Evolutionary conservation across 2,329 filamentous ascomycete genomes (phyloP), one percentile per base, ranked within the genome.

Genomic region (Berkeleyomyces rouxiae): DNA sequence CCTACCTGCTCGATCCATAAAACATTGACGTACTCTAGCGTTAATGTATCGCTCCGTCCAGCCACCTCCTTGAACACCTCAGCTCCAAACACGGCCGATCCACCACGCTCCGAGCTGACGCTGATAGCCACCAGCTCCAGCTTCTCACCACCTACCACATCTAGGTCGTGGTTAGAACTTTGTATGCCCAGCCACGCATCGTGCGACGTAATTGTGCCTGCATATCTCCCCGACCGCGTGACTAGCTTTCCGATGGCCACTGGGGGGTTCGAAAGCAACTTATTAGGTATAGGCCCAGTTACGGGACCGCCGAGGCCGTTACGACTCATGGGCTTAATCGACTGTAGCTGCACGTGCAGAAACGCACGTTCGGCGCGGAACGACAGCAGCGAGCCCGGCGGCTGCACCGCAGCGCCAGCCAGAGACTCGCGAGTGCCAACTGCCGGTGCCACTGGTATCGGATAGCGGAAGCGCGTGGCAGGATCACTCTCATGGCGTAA

Each of bases 1-100:
- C 74, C 74, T 23, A 77, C 75, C 33, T 74, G 69, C 69, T 77
- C 75, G 16, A 77, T 72, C 75, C 75, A 77, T 40, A 77, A 66
- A 46, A 77, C 75, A 37, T 77, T 77, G 16, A 77, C 73, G 67
- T 77, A 74, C 63, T 78, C 75, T 37, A 79, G 68, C 40, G 71
- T 70, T 40, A 79, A 68, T 39, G 71, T 70, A 40, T 74, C 74
- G 61, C 78, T 74, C 3, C 51, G 43, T n/a, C 31, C 49, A 33
- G 42, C 73, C 59, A 74, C 70, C 64, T 76, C 75, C 47, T 72
- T 70, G 62, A 76, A 76, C 16, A 70, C 69, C 11, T 75, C 74
- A 23, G 69, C 65, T 11, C 72, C 72, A 46, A 76, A 75, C 1
- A 75, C 70, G 51, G 74, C 71, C 4, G 74, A 75, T 2, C 73